Evolutionary conservation across 345 rosid genomes (phyloP), one percentile per base, ranked within the genome.

Genomic region (Dimocarpus longan): DNA sequence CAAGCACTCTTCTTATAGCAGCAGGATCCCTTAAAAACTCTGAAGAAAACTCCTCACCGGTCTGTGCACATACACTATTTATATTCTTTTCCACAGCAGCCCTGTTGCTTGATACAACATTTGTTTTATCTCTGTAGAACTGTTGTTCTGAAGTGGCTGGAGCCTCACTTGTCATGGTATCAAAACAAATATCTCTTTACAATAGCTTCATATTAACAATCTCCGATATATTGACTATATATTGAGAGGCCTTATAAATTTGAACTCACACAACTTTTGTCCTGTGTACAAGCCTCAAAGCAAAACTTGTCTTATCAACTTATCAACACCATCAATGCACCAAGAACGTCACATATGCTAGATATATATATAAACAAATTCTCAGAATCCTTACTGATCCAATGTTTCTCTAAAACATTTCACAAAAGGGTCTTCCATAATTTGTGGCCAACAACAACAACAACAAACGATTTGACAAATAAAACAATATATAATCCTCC

Each of bases 41-140:
- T 0, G 84, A 76, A 4, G 96, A 88, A 84, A 94, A 94, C 73
- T 93, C 97, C 78, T 94, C 97, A 69, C 98, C 98, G 26, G 98
- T 94, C 83, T 90, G 97, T 63, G 40, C 15, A 81, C 88, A 91
- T 48, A 89, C 52, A 78, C 82, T 84, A 68, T 79, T 81, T 28
- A 65, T 82, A 87, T 80, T 79, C 32, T 70, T 71, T 75, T 77
- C 84, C 10, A 37, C 79, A 67, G 63, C 70, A 60, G n/a, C 64
- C 68, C 66, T 26, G 50, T 64, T 66, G 63, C 68, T 42, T 10
- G 77, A 15, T 48, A 54, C 54, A 43, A 32, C 42, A 69, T 54
- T 74, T 69, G 77, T 77, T 77, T 73, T 79, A 66, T 83, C 88
- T 48, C 84, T 79, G 68, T 64, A 78, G 60, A 84, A 72, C 46